Evolutionary conservation across 257 asterid genomes (phyloP).

Genomic region (Forsythia viridissima): DNA sequence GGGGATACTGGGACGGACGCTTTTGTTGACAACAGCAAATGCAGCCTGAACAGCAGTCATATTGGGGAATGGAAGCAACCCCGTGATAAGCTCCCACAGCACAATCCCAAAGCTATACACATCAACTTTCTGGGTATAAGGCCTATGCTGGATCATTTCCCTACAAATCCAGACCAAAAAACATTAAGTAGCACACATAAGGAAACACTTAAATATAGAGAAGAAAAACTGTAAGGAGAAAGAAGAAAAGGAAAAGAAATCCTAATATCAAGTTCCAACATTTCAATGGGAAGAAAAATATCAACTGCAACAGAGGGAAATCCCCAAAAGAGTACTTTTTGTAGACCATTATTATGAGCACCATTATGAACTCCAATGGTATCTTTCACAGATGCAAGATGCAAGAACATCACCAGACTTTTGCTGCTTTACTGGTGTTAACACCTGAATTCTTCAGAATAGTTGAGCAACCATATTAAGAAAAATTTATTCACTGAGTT

Average conservation of each 20-base stretch:
- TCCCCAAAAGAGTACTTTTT: background rate
- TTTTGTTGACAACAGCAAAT: constrained; percentile 70
- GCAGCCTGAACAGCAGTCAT: constrained; percentile 76
- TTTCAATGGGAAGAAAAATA: background rate
- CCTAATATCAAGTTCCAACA: background rate
- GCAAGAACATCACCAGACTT: background rate
- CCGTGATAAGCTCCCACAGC: constrained; percentile 65
- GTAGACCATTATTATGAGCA: background rate
- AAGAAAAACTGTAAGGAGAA: background rate
- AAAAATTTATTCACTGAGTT: background rate
- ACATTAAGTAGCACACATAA: constrained; percentile 19
- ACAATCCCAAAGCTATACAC: constrained; percentile 69
- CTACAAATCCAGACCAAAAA: constrained; percentile 41
- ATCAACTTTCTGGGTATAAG: constrained; percentile 64
- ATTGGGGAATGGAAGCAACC: constrained; percentile 63
- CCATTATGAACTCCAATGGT: background rate
- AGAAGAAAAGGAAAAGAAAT: background rate
- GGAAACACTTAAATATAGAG: background rate
- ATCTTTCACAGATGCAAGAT: background rate
- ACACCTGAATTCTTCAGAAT: background rate
- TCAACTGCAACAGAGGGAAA: background rate
- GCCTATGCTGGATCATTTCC: constrained; percentile 65
- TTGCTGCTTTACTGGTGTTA: background rate
- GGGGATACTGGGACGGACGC: constrained; percentile 67
- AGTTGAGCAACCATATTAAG: background rate